Conservation (phyloP, 2,329 filamentous ascomycete genomes). For the Fusarium sp. region DNA sequence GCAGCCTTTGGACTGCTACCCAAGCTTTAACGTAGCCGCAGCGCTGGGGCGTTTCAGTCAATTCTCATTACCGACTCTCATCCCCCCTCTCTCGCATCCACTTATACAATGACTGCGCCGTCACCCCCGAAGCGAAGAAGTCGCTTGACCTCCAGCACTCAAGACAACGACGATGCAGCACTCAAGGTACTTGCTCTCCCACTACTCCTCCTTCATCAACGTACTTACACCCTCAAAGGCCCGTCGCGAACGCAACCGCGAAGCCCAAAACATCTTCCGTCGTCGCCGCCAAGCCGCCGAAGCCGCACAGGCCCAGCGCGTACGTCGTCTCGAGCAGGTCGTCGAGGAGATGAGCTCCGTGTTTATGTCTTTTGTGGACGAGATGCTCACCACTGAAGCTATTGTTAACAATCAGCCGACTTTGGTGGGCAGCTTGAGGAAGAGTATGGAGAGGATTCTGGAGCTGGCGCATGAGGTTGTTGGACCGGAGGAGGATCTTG, state of each 20-base stretch:
- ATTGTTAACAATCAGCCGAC: constrained; percentile 38
- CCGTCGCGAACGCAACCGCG: constrained; percentile 49
- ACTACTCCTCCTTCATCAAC: not conserved
- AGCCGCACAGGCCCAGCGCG: constrained; percentile 45
- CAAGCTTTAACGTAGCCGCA: not conserved
- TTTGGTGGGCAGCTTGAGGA: constrained; percentile 39
- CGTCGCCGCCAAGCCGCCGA: constrained; percentile 49
- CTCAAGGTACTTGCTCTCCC: constrained; percentile 38
- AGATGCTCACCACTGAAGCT: constrained; percentile 47
- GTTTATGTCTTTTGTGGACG: constrained; percentile 49
- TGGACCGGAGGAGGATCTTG: constrained; percentile 42
- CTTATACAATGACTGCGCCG: constrained; percentile 25
- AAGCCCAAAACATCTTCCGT: constrained; percentile 50
- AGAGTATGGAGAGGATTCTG: constrained; percentile 42
- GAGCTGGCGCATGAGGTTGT: constrained; percentile 47
- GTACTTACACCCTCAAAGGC: constrained; percentile 38
- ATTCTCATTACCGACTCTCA: not conserved
- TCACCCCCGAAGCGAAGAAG: constrained; percentile 39
- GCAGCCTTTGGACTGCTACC: not conserved
- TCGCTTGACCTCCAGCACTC: constrained; percentile 34
- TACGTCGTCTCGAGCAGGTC: constrained; percentile 46
- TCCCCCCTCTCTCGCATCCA: not conserved
- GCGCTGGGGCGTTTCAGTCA: not conserved
- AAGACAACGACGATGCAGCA: constrained; percentile 44
- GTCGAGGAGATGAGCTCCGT: constrained; percentile 51